Percentiles rank a stretch among this genome's conserved stretches.
Evolutionary conservation across 306 rosid genomes (phyloP).

Genomic region (Senna siamea): DNA sequence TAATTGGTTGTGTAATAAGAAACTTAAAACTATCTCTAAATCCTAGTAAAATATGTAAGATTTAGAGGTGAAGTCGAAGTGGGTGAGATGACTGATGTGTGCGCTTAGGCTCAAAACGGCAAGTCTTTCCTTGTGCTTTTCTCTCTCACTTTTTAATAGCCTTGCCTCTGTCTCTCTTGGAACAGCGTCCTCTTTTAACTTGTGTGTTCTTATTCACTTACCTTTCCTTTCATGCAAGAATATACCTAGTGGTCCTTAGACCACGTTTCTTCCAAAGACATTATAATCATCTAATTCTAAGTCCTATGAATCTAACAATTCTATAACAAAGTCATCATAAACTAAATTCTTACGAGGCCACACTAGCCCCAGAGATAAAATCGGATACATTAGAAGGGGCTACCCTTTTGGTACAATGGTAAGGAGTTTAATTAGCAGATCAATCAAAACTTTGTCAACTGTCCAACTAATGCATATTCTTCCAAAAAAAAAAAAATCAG

Average conservation of each 20-base stretch:
- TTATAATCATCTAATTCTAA: background rate
- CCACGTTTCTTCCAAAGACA: background rate
- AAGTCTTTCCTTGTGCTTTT: background rate
- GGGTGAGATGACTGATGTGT: background rate
- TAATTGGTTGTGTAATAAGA: background rate
- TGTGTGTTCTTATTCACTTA: no score
- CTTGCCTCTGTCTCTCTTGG: background rate
- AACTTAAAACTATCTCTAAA: no score
- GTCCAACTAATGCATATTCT: background rate
- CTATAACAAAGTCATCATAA: conserved; percentile 11
- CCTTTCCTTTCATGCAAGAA: background rate
- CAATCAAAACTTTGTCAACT: background rate
- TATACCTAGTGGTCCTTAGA: background rate
- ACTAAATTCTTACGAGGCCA: conserved; percentile 5
- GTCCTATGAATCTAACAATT: background rate
- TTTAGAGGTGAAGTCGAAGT: background rate
- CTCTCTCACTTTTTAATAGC: background rate
- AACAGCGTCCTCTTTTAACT: background rate
- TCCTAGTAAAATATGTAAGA: no score
- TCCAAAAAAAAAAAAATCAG: background rate
- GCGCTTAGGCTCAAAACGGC: background rate
- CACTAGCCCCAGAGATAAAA: conserved; percentile 1
- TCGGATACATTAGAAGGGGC: background rate
- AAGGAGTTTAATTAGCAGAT: background rate
- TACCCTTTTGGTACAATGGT: conserved; percentile 4